Conservation (phyloP, 768 basidiomycete species). For the Hygrocybe coccinea region DNA sequence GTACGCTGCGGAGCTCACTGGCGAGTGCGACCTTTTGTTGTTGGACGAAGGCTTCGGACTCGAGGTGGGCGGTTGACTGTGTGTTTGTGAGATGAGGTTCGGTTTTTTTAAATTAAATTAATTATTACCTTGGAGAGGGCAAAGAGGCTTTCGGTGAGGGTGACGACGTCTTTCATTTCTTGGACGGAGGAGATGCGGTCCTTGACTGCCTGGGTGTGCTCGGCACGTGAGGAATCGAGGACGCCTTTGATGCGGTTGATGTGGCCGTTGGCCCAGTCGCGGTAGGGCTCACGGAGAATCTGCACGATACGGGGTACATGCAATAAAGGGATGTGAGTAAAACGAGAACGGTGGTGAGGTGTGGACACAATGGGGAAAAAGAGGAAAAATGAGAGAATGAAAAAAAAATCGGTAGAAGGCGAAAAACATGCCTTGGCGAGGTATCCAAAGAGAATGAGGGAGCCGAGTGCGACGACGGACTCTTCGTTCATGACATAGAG, state of each 20-base stretch:
- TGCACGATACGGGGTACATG: constrained; percentile 26
- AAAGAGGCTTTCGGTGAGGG: constrained; percentile 86
- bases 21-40: constrained; percentile 84
- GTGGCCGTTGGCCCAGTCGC: constrained; percentile 86
- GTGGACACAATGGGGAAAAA: too few species aligned
- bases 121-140: constrained; percentile 82
- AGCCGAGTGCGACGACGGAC: constrained; percentile 81
- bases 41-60: constrained; percentile 85
- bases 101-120: too few species aligned
- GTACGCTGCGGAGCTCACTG: constrained; percentile 84
- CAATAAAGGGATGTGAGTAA: too few species aligned
- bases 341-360: too few species aligned
- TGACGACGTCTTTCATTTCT: constrained; percentile 94
- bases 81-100: background rate
- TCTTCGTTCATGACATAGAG: constrained; percentile 98
- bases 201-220: constrained; percentile 91
- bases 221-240: constrained; percentile 73
- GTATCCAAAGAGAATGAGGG: constrained; percentile 75
- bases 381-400: too few species aligned
- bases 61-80: constrained; percentile 88
- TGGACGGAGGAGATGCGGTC: constrained; percentile 87
- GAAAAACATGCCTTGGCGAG: constrained; percentile 60
- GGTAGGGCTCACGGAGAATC: constrained; percentile 82
- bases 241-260: constrained; percentile 79
- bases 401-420: background rate